These are phyloP conservation scores for Corymbia maculata DNA, from an alignment of 345 rosid species.

Conservation along the genomic window DNA sequence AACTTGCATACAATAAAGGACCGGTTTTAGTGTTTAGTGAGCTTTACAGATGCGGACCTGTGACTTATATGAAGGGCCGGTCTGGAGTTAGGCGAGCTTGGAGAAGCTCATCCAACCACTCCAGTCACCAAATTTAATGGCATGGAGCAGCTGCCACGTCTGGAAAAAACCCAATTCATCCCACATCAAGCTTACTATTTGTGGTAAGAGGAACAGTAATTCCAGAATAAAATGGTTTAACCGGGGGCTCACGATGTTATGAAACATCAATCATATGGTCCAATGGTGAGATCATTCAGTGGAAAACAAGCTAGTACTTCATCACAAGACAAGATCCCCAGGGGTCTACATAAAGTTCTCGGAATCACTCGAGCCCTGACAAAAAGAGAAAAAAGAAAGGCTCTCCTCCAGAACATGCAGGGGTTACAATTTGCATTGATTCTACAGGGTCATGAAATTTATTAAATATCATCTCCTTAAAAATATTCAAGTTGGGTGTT, in stretches of 20 bases:
- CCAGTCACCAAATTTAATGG: neutral
- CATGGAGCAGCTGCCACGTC: neutral
- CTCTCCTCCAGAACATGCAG: neutral
- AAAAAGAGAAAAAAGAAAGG: neutral
- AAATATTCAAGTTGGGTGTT: neutral
- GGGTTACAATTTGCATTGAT: neutral
- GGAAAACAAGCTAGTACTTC: neutral
- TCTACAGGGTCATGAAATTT: neutral
- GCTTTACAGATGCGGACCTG: neutral
- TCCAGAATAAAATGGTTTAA: neutral
- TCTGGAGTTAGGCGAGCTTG: neutral
- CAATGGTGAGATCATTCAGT: neutral
- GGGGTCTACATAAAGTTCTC: neutral
- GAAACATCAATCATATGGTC: neutral
- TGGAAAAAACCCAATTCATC: neutral
- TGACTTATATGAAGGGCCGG: neutral
- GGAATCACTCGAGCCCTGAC: neutral
- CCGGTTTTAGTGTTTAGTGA: neutral
- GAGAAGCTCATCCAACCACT: neutral
- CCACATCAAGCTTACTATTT: neutral
- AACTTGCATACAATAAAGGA: neutral
- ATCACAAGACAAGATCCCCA: neutral
- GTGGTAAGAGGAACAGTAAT: neutral
- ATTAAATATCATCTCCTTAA: neutral
- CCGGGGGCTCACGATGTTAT: neutral